These are phyloP conservation scores for Nicotiana noctiflora DNA, from an alignment of 257 asterid genomes.

Conservation along the genomic window DNA sequence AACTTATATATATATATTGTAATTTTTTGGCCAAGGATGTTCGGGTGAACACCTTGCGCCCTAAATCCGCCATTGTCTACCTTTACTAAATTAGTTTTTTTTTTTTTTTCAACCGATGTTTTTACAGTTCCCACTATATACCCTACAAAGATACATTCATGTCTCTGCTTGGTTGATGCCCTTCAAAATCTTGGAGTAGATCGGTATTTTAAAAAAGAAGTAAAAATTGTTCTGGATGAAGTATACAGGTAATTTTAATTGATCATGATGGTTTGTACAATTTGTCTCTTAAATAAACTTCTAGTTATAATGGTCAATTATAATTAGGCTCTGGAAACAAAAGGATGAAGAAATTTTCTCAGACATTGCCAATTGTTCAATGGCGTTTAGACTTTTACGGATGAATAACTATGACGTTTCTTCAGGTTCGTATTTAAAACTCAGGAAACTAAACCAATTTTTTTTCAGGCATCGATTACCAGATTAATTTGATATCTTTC, in stretches of 20 bases:
- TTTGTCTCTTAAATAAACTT: not conserved
- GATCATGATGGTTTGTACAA: not conserved
- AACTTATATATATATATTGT: no score
- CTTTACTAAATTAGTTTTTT: not conserved
- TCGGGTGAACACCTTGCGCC: no score
- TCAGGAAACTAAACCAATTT: no score
- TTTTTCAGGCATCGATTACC: no score
- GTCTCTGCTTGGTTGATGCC: no score
- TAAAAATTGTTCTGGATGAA: conserved; percentile 14
- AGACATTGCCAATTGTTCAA: conserved; percentile 19
- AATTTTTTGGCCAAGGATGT: no score
- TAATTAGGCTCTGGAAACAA: conserved; percentile 23
- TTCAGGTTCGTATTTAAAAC: conserved; percentile 6
- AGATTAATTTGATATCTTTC: not conserved
- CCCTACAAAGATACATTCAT: conserved; percentile 10
- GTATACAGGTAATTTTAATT: conserved; percentile 14
- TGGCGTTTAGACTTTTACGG: conserved; percentile 40
- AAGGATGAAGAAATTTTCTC: conserved; percentile 16
- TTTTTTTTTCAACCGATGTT: not conserved
- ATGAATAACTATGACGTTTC: conserved; percentile 23
- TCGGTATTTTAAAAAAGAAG: conserved; percentile 16
- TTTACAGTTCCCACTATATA: conserved; percentile 21
- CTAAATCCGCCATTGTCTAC: no score
- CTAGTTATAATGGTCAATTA: not conserved
- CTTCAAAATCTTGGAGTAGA: conserved; percentile 23